These are phyloP conservation scores for Colletotrichum zoysiae DNA, from an alignment of 2,329 filamentous ascomycete species.

Conservation along the genomic window DNA sequence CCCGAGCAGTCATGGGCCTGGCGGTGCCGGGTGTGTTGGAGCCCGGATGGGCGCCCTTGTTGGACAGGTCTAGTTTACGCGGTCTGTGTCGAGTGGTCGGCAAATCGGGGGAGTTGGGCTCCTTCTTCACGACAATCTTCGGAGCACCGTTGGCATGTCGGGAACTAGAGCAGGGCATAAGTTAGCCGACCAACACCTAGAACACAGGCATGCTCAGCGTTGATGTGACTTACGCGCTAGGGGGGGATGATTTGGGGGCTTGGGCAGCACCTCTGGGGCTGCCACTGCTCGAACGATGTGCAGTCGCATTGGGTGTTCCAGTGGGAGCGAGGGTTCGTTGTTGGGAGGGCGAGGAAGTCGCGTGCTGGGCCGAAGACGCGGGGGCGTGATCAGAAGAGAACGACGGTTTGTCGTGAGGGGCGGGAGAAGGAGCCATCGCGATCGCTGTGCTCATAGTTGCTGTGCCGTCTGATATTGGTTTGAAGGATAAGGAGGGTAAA, in stretches of 20 bases:
- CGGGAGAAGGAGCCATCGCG: conserved; percentile 76
- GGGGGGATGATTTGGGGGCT: conserved; percentile 67
- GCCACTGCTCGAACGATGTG: conserved; percentile 64
- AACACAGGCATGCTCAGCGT: conserved; percentile 14
- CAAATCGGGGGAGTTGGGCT: conserved; percentile 88
- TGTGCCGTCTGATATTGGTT: conserved; percentile 7
- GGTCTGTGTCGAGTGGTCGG: conserved; percentile 79
- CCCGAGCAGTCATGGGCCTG: conserved; percentile 83
- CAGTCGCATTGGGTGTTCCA: conserved; percentile 57
- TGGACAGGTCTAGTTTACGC: conserved; percentile 80
- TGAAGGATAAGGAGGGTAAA: conserved; percentile 9
- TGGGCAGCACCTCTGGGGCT: conserved; percentile 62
- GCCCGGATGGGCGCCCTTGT: conserved; percentile 65
- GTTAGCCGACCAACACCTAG: conserved; percentile 32
- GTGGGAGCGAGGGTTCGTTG: conserved; percentile 57
- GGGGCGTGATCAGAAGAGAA: conserved; percentile 65
- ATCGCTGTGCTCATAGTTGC: conserved; percentile 75
- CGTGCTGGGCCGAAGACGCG: conserved; percentile 44
- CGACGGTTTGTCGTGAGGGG: conserved; percentile 73
- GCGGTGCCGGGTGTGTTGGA: conserved; percentile 70
- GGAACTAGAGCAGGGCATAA: conserved; percentile 52
- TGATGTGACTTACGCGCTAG: conserved; percentile 66
- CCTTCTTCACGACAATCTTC: conserved; percentile 96
- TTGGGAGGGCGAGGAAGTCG: conserved; percentile 59
- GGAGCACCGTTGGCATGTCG: conserved; percentile 70